Percentiles rank a stretch among this genome's conserved stretches.
phyloP scores from a whole-genome alignment of 306 rosid genomes.

The Cicer pinnatifidum region DNA sequence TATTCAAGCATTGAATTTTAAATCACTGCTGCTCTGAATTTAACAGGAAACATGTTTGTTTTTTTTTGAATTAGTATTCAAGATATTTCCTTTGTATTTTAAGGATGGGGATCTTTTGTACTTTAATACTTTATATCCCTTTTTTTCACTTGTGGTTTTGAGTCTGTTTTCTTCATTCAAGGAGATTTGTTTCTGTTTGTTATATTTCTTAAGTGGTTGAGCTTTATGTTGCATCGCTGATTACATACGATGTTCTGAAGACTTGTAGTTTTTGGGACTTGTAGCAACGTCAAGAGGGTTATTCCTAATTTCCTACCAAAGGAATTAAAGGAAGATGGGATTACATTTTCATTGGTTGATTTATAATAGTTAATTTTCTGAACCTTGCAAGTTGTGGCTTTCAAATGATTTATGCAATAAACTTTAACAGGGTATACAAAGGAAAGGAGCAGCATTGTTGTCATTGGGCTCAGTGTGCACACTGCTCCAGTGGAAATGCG shows the following conservation, averaged over 20 bases:
- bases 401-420: slow-evolving; percentile 17
- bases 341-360: slow-evolving; percentile 29
- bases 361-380: slow-evolving; percentile 31
- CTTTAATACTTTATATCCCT: not conserved
- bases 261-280: slow-evolving; percentile 20
- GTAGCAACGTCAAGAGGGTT: not conserved
- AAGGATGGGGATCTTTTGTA: not conserved
- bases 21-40: not conserved
- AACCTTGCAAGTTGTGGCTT: slow-evolving; percentile 23
- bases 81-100: not conserved
- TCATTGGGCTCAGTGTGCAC: slow-evolving; percentile 96
- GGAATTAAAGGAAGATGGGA: not conserved
- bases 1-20: not conserved
- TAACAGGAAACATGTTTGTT: not conserved
- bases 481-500: slow-evolving; percentile 97
- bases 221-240: slow-evolving; percentile 26
- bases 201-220: slow-evolving; percentile 9
- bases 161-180: slow-evolving; percentile 1
- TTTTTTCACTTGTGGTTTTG: not conserved
- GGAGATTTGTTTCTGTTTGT: not conserved
- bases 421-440: slow-evolving; percentile 80
- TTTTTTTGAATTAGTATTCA: not conserved
- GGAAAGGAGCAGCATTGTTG: slow-evolving; percentile 94
- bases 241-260: not conserved
- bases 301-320: not conserved